phyloP scores from a whole-genome alignment of 192 early-diverging fungal genomes.

The Backusella psychrophila region DNA sequence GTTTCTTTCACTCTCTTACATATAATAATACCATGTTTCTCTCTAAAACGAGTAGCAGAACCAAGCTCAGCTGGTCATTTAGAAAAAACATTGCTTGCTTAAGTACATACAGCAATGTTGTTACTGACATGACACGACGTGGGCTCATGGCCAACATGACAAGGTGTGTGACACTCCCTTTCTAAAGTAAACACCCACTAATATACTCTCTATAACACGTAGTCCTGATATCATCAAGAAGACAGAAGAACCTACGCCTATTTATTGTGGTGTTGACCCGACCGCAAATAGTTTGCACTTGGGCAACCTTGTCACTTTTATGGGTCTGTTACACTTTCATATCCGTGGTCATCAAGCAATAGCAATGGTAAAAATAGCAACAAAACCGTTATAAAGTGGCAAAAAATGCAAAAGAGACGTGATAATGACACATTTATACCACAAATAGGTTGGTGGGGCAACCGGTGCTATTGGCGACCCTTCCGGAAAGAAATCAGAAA shows the following conservation, averaged over 20 bases:
- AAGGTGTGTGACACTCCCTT: neutral
- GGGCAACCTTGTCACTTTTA: conserved; percentile 85
- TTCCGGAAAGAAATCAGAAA: conserved; percentile 80
- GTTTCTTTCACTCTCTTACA: too few species aligned
- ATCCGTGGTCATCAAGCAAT: conserved; percentile 78
- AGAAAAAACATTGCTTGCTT: neutral
- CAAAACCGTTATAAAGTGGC: neutral
- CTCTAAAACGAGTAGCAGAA: neutral
- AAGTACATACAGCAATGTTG: conserved; percentile 14
- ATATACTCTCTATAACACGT: neutral
- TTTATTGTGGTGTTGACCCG: conserved; percentile 95
- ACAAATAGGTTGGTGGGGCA: conserved; percentile 72
- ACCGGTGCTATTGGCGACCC: conserved; percentile 95
- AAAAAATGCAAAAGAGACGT: too few species aligned
- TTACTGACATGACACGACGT: conserved; percentile 21
- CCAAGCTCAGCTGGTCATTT: neutral
- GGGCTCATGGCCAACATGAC: conserved; percentile 26
- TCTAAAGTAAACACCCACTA: neutral
- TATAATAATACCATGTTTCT: neutral
- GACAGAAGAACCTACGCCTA: conserved; percentile 46
- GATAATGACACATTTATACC: neutral
- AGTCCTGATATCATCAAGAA: conserved; percentile 48
- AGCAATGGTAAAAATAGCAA: conserved; percentile 61
- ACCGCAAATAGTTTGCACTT: conserved; percentile 89
- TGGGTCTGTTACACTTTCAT: conserved; percentile 85